phyloP scores from a whole-genome alignment of 495 filamentous ascomycete genomes.

The Cenococcum geophilum region DNA sequence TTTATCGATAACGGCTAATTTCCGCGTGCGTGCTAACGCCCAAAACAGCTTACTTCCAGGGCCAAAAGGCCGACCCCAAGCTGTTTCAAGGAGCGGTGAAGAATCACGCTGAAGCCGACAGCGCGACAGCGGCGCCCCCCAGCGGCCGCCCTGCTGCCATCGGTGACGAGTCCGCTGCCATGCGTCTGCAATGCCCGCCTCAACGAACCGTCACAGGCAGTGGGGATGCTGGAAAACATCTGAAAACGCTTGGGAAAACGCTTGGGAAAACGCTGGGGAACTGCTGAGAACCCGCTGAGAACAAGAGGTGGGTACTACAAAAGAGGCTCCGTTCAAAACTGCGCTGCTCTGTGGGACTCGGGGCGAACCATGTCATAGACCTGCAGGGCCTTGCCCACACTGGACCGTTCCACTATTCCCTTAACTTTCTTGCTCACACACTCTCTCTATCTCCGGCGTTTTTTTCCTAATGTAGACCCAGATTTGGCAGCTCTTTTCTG shows the following conservation, averaged over 20 bases:
- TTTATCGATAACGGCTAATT: slow-evolving; percentile 2
- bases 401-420: neutral
- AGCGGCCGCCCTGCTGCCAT: neutral
- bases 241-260: too few species aligned
- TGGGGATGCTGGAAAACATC: too few species aligned
- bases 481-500: neutral
- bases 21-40: neutral
- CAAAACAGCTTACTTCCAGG: neutral
- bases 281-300: too few species aligned
- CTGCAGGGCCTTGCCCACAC: neutral
- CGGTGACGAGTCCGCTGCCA: slow-evolving; percentile 1
- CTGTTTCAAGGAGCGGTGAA: slow-evolving; percentile 29
- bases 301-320: too few species aligned
- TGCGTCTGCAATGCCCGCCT: neutral
- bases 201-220: neutral
- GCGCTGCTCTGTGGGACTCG: neutral
- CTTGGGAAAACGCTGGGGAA: too few species aligned
- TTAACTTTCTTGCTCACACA: neutral
- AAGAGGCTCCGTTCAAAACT: neutral
- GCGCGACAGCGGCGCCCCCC: neutral
- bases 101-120: slow-evolving; percentile 12
- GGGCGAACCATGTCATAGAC: neutral
- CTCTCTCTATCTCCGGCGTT: neutral
- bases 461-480: too few species aligned
- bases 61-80: neutral